phyloP scores from a whole-genome alignment of 2,329 filamentous ascomycete genomes.

The Trichoderma harzianum region DNA sequence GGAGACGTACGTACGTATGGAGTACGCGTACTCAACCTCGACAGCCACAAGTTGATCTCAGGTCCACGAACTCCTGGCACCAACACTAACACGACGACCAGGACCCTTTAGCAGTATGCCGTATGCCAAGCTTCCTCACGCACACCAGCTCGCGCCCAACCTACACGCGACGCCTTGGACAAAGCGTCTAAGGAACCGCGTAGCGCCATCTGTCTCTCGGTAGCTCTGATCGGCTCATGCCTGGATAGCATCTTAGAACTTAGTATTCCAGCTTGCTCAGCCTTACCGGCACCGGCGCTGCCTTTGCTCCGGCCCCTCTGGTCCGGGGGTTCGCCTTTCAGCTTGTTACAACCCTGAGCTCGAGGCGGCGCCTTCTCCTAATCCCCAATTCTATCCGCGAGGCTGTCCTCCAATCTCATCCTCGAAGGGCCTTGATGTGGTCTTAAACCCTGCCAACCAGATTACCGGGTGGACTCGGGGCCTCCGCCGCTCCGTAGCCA shows the following conservation, averaged over 20 bases:
- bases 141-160: neutral
- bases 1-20: neutral
- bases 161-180: slow-evolving; percentile 1
- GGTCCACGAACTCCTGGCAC: neutral
- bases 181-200: neutral
- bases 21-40: neutral
- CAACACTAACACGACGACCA: neutral
- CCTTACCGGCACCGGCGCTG: slow-evolving; percentile 9
- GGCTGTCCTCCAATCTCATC: neutral
- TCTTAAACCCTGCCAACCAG: neutral
- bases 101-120: neutral
- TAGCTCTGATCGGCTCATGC: slow-evolving; percentile 7
- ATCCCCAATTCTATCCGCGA: neutral
- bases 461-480: slow-evolving; percentile 4
- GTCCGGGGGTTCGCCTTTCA: neutral
- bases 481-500: slow-evolving; percentile 14
- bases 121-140: slow-evolving; percentile 1
- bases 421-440: slow-evolving; percentile 10
- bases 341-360: neutral
- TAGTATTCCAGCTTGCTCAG: neutral
- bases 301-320: slow-evolving; percentile 5
- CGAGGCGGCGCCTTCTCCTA: neutral
- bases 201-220: slow-evolving; percentile 12
- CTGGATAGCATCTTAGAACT: neutral
- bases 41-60: neutral